Evolutionary conservation across 2,329 filamentous ascomycete species (phyloP), one percentile per base, ranked within the genome.

Genomic region (Hawksworthiomyces lignivorus): DNA sequence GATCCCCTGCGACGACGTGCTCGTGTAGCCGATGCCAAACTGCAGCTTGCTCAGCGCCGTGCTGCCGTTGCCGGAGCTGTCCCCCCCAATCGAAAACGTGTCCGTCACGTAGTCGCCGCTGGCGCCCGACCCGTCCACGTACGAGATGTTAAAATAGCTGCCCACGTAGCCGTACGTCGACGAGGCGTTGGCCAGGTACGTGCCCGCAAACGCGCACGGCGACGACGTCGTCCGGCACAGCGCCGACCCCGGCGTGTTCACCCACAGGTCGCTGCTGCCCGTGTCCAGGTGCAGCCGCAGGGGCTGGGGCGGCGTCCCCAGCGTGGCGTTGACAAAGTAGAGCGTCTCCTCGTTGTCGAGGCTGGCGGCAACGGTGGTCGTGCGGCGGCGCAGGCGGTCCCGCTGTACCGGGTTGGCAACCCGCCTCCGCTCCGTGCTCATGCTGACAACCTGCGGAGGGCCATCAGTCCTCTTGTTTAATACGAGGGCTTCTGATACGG

Each of bases 61-160:
- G 1, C 7, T 15, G 18, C 64, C 65, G 11, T 24, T 28, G 22
- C 9, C 15, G 21, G 20, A 18, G 15, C 33, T 30, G 39, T 31
- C 38, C 14, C 30, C 30, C 33, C 74, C 79, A 40, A 88, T 67
- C 5, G 62, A 65, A 44, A 94, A 64, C 0, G 72, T 82, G 56
- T 96, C 89, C 5, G 75, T 80, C 3, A 78, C 85, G 58, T 94
- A 95, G 61, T 92, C 84, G 26, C 89, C 88, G 1, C 65, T 59
- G 1, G 87, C 84, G 5, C 80, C 78, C 0, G 84, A 84, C 34
- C 85, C 85, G 61, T 95, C 88, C 30, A 84, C 82, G 51, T 95
- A 95, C 2, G 80, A 80, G 49, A 95, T 94, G 63, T 90, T 89
- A 67, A 96, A 95, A 46, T 79, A 70, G 55, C 75, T 80, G 48